phyloP scores from a whole-genome alignment of 495 filamentous ascomycete genomes.

The Tuber calosporum region DNA sequence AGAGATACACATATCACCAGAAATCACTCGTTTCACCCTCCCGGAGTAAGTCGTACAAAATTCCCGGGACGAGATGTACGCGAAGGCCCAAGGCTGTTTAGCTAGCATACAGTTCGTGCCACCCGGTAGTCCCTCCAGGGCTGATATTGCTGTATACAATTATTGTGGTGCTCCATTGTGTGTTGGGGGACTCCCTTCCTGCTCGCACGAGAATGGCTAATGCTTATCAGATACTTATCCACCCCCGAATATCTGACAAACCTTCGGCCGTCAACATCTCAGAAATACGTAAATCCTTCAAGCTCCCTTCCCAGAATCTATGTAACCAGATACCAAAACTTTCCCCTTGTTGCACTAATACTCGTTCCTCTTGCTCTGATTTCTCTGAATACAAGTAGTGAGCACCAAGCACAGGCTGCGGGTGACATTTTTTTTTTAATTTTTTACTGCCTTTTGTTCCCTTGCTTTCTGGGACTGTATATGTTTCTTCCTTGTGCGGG shows the following conservation, averaged over 20 bases:
- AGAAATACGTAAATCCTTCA: not conserved
- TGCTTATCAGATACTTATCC: not conserved
- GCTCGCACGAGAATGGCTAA: not conserved
- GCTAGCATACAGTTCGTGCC: not conserved
- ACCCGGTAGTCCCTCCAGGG: not conserved
- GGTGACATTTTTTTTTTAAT: not conserved
- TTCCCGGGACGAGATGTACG: not conserved
- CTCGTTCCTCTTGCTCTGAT: not conserved
- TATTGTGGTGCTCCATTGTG: not conserved
- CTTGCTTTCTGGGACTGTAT: not conserved
- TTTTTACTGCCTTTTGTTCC: too few relatives aligned
- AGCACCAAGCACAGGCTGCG: not conserved
- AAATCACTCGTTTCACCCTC: not conserved
- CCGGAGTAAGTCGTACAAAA: not conserved
- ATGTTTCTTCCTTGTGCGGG: not conserved
- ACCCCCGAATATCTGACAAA: not conserved
- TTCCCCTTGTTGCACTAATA: not conserved
- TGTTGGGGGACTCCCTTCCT: not conserved
- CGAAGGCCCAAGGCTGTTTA: not conserved
- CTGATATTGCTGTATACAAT: not conserved
- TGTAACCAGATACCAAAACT: not conserved
- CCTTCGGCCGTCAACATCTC: not conserved
- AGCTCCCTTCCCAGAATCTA: not conserved
- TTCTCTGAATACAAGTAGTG: not conserved
- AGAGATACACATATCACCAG: not conserved